These are phyloP conservation scores for Puccinia triticina DNA, from an alignment of 1,284 basidiomycete genomes.

Conservation along the genomic window DNA sequence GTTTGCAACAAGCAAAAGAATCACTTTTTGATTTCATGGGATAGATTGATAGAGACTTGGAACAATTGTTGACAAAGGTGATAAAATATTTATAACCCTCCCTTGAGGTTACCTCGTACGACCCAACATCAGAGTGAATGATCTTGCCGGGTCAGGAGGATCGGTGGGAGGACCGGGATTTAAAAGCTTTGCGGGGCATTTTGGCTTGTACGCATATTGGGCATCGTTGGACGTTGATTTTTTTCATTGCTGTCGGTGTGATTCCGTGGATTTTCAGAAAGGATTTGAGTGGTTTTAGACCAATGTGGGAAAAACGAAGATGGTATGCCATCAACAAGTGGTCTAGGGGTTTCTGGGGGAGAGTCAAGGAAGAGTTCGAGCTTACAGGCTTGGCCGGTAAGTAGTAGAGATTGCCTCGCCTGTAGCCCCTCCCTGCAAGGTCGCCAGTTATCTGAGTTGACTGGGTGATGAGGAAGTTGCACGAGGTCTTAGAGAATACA, in stretches of 20 bases:
- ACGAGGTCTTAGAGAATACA: too few relatives aligned
- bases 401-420: too few relatives aligned
- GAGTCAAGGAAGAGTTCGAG: too few relatives aligned
- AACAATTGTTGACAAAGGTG: constrained; percentile 4
- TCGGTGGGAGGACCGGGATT: not conserved
- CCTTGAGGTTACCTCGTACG: not conserved
- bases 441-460: too few relatives aligned
- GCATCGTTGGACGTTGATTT: not conserved
- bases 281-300: not conserved
- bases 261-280: not conserved
- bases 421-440: too few relatives aligned
- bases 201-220: not conserved
- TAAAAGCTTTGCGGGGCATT: not conserved
- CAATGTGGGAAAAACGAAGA: not conserved
- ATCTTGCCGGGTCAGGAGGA: not conserved
- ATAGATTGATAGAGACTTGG: not conserved
- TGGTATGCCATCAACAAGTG: too few relatives aligned
- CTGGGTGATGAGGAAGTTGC: too few relatives aligned
- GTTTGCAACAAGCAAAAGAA: not conserved
- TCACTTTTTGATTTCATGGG: not conserved
- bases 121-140: constrained; percentile 2
- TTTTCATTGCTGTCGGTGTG: not conserved
- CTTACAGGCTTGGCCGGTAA: too few relatives aligned
- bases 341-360: too few relatives aligned
- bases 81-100: constrained; percentile 5